A percentile compares a stretch with the other conserved stretches of the same genome.
Evolutionary conservation across 352 stramenopile species (phyloP).

Genomic region (Lagenidium sp.): DNA sequence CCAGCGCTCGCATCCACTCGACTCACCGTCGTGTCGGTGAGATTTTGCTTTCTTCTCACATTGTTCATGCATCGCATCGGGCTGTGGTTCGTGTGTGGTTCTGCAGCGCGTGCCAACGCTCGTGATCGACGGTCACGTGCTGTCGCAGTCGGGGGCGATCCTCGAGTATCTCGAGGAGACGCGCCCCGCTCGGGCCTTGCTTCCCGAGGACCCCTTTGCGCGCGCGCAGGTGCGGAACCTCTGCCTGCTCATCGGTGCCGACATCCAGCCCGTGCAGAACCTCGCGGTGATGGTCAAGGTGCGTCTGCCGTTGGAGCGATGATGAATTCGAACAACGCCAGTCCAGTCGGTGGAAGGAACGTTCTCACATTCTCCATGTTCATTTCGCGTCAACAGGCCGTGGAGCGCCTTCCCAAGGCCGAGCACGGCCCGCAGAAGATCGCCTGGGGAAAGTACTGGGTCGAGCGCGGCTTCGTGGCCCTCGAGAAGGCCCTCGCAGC

Average conservation of each 20-base stretch:
- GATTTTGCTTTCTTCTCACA: no score
- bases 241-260: conserved; percentile 85
- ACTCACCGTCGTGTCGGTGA: no score
- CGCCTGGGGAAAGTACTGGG: conserved; percentile 56
- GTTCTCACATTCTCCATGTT: no score
- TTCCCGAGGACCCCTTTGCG: conserved; percentile 61
- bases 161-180: conserved; percentile 91
- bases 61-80: no score
- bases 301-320: no score
- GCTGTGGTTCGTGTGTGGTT: no score
- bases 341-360: no score
- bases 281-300: conserved; percentile 62
- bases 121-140: conserved; percentile 55
- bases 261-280: conserved; percentile 91
- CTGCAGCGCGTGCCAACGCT: conserved; percentile 64
- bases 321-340: no score
- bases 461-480: conserved; percentile 74
- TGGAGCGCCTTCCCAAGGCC: conserved; percentile 29
- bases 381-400: no score
- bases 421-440: conserved; percentile 35
- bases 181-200: conserved; percentile 51
- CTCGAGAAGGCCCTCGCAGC: conserved; percentile 64
- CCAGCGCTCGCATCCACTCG: no score
- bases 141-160: conserved; percentile 87
- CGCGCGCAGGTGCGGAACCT: conserved; percentile 80